Conservation (phyloP, 176 grass and related monocot genomes). For the Dendrocalamus sinicus region DNA sequence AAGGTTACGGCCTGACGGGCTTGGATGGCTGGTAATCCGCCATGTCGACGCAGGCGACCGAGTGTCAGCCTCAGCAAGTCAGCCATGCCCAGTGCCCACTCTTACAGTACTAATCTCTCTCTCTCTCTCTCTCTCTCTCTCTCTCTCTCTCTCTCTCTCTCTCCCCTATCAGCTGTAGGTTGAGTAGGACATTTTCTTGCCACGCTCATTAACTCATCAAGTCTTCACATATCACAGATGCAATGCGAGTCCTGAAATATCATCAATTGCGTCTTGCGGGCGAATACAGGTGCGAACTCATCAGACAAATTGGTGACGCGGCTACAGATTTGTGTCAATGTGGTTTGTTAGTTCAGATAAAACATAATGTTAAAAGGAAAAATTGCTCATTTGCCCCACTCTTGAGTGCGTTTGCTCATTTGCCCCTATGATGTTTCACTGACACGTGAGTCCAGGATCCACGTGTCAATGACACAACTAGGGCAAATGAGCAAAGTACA, state of each 20-base stretch:
- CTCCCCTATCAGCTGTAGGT: background rate
- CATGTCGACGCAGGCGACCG: constrained; percentile 32
- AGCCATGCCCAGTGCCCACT: background rate
- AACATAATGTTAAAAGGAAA: background rate
- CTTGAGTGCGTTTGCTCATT: too few species aligned
- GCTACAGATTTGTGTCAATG: background rate
- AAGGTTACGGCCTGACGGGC: background rate
- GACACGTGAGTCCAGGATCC: too few species aligned
- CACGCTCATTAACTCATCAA: background rate
- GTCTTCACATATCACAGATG: background rate
- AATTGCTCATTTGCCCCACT: too few species aligned
- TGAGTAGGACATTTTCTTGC: background rate
- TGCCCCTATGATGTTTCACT: too few species aligned
- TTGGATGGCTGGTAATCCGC: constrained; percentile 12
- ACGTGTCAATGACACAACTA: too few species aligned
- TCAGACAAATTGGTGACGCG: background rate
- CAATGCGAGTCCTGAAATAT: background rate
- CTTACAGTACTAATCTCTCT: background rate
- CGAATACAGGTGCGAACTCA: background rate
- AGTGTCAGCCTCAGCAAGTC: background rate
- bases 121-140: background rate
- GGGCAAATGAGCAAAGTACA: too few species aligned
- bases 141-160: too few species aligned
- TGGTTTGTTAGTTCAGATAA: background rate
- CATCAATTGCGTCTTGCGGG: background rate